Evolutionary conservation across 768 basidiomycete genomes (phyloP), one percentile per base, ranked within the genome.

Genomic region (Boletus reticuloceps): DNA sequence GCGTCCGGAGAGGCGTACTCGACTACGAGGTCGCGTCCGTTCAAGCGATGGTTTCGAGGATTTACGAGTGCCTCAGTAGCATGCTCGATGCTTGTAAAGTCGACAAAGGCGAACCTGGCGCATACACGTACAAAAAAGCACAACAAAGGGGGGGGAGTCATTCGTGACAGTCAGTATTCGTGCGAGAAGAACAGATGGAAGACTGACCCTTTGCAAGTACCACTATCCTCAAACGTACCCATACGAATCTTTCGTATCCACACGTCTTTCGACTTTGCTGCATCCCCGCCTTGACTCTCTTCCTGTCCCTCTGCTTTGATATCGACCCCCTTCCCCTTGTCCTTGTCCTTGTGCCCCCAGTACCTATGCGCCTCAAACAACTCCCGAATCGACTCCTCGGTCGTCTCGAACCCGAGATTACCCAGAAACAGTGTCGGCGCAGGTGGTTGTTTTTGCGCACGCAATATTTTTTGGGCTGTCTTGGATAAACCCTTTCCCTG

Each of bases 141-240:
- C 38, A 22, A 22, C 22, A 22, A 39, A 39, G 5, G 4, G 17
- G n/a, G n/a, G 4, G 0, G 17, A 52, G n/a, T 38, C 27, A 6
- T 34, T 19, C 2, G 19, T 4, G 27, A 58, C 46, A 54, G 43
- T 22, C 2, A 47, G 41, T 4, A 22, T 42, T 20, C 2, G 14
- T 20, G 39, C 14, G 19, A 41, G 12, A 55, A 38, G 32, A 20
- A 13, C 25, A 20, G 80, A 25, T 16, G 17, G 10, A 55, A 66
- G 17, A 56, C 65, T 43, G 46, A 97, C 96, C 96, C 96, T 79
- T 98, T 99, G 75, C 96, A 98, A 50, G 83, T 73, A 10, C 96
- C 97, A 47, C 84, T 90, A 70, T 99, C 96, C 69, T 98, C 94
- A 61, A 99, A 99, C 17, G 94, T 95, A 5, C 94, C 94, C 82